Base-by-base conservation (phyloP, 768 basidiomycete species). In the Phylloporus scabripes region DNA sequence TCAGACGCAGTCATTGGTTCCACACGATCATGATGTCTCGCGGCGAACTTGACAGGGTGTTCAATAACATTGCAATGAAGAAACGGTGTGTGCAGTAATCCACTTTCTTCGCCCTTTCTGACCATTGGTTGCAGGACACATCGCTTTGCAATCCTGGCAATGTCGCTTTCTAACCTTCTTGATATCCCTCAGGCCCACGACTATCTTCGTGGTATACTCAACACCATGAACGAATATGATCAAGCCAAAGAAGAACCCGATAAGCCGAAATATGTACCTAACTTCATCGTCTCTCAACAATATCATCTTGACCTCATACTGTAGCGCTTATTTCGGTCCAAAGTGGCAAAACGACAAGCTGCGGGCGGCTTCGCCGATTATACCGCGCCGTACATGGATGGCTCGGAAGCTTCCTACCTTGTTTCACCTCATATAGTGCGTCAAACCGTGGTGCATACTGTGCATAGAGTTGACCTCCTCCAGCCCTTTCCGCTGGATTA, bases 401-500 rank as follows among this genome's bases (percentile, higher is more conserved):
- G 62, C 3, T 70, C 75, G 21, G 87, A 87, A 50, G 68, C 82
- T 6, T 82, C 86, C 1, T 89, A 83, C 61, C 78, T 91, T 48
- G 72, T 85, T 52, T 73, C 77, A 36, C 87, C 85, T 0, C 85
- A 89, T 61, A 80, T 88, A 62, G 89, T 89, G 53, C 56, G 81
- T 72, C 49, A n/a, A 51, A 39, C 29, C 8, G 46, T 8, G 34
- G 29, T 42, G n/a, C 20, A 29, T 21, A 34, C 18, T 18, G 21
- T 48, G 23, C 26, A 10, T 53, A 39, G 52, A 44, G 50, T 47
- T 45, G 39, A 50, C 31, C 23, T 26, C 46, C 9, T 45, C 45
- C 54, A 92, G 91, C 87, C 92, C n/a, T 94, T 93, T 68, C 73
- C 84, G 3, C 66, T 94, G 47, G 92, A 94, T 66, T 94, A 95